Percentiles rank a stretch among this genome's conserved stretches.
Conservation (phyloP, 2,329 filamentous ascomycete species). For the Lachnellula subtilissima region DNA sequence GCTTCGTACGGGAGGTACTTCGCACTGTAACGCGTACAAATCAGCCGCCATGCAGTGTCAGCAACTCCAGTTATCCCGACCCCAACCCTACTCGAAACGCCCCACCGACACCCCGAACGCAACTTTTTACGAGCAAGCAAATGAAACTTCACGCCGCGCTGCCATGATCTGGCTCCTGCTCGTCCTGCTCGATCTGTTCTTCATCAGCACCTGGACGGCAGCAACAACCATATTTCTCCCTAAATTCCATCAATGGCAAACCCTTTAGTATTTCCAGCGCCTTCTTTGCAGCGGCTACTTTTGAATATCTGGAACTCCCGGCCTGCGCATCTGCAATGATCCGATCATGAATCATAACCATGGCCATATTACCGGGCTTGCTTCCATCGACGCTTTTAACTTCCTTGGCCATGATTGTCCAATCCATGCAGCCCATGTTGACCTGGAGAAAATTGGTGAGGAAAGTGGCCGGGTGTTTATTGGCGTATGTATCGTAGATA, state of each 20-base stretch:
- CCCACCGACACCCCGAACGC: too few relatives aligned
- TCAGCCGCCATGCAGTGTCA: not conserved
- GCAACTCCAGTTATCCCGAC: not conserved
- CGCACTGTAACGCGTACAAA: too few relatives aligned
- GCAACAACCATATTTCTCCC: constrained; percentile 55
- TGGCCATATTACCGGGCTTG: constrained; percentile 58
- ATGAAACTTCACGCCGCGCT: constrained; percentile 7
- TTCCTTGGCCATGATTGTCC: constrained; percentile 42
- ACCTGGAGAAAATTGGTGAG: constrained; percentile 60
- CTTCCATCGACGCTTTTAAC: constrained; percentile 35
- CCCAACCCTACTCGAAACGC: not conserved
- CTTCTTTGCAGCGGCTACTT: constrained; percentile 58
- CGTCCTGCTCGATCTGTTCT: constrained; percentile 3
- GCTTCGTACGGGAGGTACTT: too few relatives aligned
- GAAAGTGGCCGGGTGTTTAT: constrained; percentile 76
- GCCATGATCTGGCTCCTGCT: constrained; percentile 5
- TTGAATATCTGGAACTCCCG: constrained; percentile 67
- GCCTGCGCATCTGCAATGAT: constrained; percentile 59
- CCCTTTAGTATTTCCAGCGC: constrained; percentile 46
- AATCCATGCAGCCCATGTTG: constrained; percentile 61
- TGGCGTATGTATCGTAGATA: constrained; percentile 82
- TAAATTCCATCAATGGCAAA: constrained; percentile 52
- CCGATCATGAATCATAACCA: constrained; percentile 68
- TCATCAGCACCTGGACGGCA: constrained; percentile 41
- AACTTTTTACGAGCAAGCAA: not conserved